A percentile compares a stretch with the other conserved stretches of the same genome.
Evolutionary conservation across 2,329 filamentous ascomycete genomes (phyloP).

Genomic region (Phoma sp.): DNA sequence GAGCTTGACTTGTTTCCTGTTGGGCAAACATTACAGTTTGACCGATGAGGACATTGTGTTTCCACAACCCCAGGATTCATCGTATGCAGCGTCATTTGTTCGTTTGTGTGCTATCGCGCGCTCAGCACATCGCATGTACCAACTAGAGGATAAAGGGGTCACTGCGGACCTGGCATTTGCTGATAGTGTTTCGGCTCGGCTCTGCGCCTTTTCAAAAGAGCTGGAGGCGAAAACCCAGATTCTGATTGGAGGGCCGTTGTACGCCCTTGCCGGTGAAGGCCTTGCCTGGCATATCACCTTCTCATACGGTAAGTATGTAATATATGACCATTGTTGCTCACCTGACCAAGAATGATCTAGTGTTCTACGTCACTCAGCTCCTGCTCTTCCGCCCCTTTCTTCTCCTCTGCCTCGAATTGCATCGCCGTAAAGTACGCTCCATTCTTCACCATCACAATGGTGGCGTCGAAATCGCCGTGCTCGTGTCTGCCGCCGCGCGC

Average conservation of each 20-base stretch:
- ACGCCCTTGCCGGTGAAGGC: slow-evolving; percentile 6
- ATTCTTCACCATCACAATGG: slow-evolving; percentile 6
- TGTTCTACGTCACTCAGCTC: slow-evolving; percentile 3
- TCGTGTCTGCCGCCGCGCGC: neutral
- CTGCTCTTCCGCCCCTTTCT: slow-evolving; percentile 11
- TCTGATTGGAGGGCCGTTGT: slow-evolving; percentile 7
- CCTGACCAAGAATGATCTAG: neutral
- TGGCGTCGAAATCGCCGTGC: slow-evolving; percentile 4
- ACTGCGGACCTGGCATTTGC: slow-evolving; percentile 2
- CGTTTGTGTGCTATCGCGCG: slow-evolving; percentile 10
- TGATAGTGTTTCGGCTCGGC: neutral
- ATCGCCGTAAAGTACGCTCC: slow-evolving; percentile 2
- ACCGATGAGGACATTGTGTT: neutral
- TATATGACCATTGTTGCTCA: neutral
- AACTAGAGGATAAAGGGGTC: slow-evolving; percentile 5
- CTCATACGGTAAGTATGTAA: slow-evolving; percentile 2
- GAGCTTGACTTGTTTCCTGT: slow-evolving; percentile 3
- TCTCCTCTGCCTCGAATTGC: slow-evolving; percentile 5
- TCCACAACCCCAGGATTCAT: neutral
- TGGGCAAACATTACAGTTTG: slow-evolving; percentile 6
- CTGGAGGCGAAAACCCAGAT: neutral
- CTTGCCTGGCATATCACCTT: slow-evolving; percentile 13
- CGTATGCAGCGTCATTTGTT: slow-evolving; percentile 2
- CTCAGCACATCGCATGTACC: slow-evolving; percentile 7
- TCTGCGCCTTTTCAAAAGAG: neutral